These are phyloP conservation scores for Erodium maritimum DNA, from an alignment of 345 rosid species.

Conservation along the genomic window DNA sequence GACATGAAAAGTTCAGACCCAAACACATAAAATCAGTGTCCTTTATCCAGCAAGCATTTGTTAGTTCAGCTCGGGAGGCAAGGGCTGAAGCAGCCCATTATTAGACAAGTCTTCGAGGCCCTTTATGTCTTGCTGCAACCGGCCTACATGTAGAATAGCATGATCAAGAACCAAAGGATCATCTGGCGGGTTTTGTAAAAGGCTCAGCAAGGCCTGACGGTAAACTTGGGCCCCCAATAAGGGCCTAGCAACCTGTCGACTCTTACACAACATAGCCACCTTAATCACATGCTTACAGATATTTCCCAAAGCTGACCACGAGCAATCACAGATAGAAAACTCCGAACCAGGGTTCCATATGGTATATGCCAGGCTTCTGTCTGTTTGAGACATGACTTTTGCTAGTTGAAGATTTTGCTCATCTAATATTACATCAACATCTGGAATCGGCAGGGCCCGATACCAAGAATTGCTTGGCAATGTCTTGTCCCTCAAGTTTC, in stretches of 20 bases:
- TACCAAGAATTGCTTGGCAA: slow-evolving; percentile 36
- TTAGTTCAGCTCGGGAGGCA: slow-evolving; percentile 21
- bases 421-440: slow-evolving; percentile 28
- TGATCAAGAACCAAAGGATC: slow-evolving; percentile 40
- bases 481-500: slow-evolving; percentile 20
- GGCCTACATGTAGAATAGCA: slow-evolving; percentile 24
- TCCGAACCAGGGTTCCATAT: slow-evolving; percentile 51
- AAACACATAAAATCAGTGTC: too few relatives aligned
- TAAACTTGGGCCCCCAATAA: slow-evolving; percentile 29
- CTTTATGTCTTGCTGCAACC: slow-evolving; percentile 39
- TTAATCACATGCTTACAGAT: slow-evolving; percentile 41
- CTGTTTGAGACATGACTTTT: slow-evolving; percentile 34
- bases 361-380: slow-evolving; percentile 25
- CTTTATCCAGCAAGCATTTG: too few relatives aligned
- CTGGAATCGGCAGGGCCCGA: slow-evolving; percentile 28
- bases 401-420: slow-evolving; percentile 37
- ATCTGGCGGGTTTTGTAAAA: slow-evolving; percentile 34
- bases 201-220: slow-evolving; percentile 31
- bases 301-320: slow-evolving; percentile 34
- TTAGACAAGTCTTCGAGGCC: slow-evolving; percentile 41
- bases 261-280: slow-evolving; percentile 37
- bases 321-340: slow-evolving; percentile 38
- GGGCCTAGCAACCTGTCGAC: slow-evolving; percentile 36
- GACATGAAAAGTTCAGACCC: too few relatives aligned
- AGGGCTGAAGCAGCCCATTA: slow-evolving; percentile 34